Percentiles rank a stretch among this genome's conserved stretches.
These are phyloP conservation scores for Erucastrum elatum DNA, from an alignment of 345 rosid genomes.

Conservation along the genomic window DNA sequence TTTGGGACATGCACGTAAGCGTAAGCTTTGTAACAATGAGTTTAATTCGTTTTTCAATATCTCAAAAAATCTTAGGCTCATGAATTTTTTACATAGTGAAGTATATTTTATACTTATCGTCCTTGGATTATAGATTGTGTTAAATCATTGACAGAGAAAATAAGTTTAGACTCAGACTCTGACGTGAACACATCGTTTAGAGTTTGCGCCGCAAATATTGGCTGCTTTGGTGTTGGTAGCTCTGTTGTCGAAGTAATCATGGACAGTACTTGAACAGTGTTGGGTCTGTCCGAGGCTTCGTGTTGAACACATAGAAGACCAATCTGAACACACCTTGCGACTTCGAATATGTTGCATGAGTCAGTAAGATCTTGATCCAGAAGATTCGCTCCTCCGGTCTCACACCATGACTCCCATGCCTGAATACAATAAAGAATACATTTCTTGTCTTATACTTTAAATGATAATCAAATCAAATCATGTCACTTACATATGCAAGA, in stretches of 20 bases:
- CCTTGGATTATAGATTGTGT: slow-evolving; percentile 38
- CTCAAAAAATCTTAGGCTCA: neutral
- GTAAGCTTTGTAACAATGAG: neutral
- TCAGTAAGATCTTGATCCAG: slow-evolving; percentile 22
- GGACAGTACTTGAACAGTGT: slow-evolving; percentile 24
- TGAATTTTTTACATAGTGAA: neutral
- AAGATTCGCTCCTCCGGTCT: slow-evolving; percentile 28
- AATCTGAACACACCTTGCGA: slow-evolving; percentile 36
- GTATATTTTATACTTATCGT: slow-evolving; percentile 5
- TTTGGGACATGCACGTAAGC: too few relatives aligned
- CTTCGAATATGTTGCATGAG: slow-evolving; percentile 23
- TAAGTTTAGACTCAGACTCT: slow-evolving; percentile 7
- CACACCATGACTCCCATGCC: slow-evolving; percentile 37
- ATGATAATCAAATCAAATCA: neutral
- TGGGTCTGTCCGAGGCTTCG: slow-evolving; percentile 33
- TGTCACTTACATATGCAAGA: slow-evolving; percentile 39
- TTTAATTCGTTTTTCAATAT: neutral
- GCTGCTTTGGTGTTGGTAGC: slow-evolving; percentile 34
- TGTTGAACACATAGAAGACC: slow-evolving; percentile 38
- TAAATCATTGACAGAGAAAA: slow-evolving; percentile 23
- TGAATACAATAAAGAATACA: neutral
- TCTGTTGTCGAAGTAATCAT: slow-evolving; percentile 33
- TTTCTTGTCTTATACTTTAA: neutral
- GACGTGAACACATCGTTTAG: neutral
- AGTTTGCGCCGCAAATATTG: slow-evolving; percentile 27